Percentiles rank a stretch among this genome's conserved stretches.
Conservation (phyloP, 305 asterid genomes). For the Solanum hybrid region DNA sequence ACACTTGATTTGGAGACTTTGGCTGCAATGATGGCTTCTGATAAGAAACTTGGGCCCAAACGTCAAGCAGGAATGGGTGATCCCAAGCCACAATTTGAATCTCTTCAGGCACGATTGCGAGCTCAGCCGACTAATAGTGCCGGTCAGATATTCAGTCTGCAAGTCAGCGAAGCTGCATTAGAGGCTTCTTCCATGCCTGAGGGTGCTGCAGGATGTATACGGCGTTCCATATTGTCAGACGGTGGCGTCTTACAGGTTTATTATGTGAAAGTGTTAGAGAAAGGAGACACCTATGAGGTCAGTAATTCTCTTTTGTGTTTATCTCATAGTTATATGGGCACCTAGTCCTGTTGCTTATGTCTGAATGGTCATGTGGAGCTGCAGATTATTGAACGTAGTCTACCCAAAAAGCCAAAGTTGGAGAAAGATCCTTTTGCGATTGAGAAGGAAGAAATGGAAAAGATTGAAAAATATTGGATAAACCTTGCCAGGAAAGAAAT, state of each 20-base stretch:
- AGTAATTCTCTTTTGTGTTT: conserved; percentile 12
- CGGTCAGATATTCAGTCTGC: conserved; percentile 52
- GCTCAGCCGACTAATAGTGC: conserved; percentile 43
- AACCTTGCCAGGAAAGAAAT: conserved; percentile 86
- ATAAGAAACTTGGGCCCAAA: conserved; percentile 48
- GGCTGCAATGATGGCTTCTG: conserved; percentile 92
- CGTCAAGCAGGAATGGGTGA: conserved; percentile 69
- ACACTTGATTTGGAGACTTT: conserved; percentile 96
- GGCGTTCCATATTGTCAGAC: conserved; percentile 75
- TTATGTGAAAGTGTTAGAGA: conserved; percentile 97
- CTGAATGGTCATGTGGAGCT: conserved; percentile 20
- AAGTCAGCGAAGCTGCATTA: conserved; percentile 67
- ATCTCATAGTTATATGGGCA: conserved; percentile 1
- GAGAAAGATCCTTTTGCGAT: conserved; percentile 75
- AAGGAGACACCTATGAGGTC: conserved; percentile 98
- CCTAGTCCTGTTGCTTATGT: conserved; percentile 11
- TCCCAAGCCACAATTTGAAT: conserved; percentile 58
- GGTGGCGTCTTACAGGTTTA: conserved; percentile 80
- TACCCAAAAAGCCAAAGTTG: conserved; percentile 70
- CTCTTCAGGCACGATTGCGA: conserved; percentile 77
- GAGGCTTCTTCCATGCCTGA: conserved; percentile 80
- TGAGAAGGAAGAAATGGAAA: conserved; percentile 88
- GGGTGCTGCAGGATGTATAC: conserved; percentile 87
- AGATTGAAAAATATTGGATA: conserved; percentile 66
- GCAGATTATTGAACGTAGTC: conserved; percentile 95